Base-by-base conservation (phyloP, 2,329 filamentous ascomycete genomes). In the Corynespora cassiicola region DNA sequence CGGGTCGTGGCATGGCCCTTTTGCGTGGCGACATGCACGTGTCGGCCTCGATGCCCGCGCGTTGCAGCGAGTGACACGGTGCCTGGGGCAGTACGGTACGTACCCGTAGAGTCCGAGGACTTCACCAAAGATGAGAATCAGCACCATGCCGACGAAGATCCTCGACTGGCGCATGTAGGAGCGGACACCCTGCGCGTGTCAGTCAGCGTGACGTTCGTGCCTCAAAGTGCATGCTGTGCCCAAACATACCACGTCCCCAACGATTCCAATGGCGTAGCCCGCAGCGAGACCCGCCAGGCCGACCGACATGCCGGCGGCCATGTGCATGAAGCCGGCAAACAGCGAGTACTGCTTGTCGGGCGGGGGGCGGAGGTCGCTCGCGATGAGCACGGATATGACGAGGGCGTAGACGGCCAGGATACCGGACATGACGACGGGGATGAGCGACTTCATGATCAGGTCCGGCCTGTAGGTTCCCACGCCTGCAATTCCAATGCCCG, bases 371-470 rank as follows among this genome's bases (percentile, higher is more conserved):
- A 97, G 84, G 69, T 96, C 90, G 71, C 90, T 87, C 39, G 90
- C 89, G 68, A 99, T 99, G 56, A 99, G 82, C 63, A 99, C 94
- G 12, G 92, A 88, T 56, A 99, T 91, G 62, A 99, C 94, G 57
- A 99, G 87, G 34, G 91, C 89, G 75, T 99, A 99, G 55, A 99
- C 94, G 42, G 94, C 94, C 63, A 99, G 90, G 68, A 99, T 99
- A 82, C 94, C 94, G 58, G 94, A 95, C 94, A 99, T 99, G 77
- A 99, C 86, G 53, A 94, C 88, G 48, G 88, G 88, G 56, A 92
- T 91, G 36, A 92, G 76, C 40, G 86, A 91, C 87, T 94, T 95
- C 88, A 95, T 94, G 71, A 94, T 94, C 53, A 95, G 77, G 67
- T 94, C 88, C 42, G 89, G 86, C 62, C 88, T 79, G 71, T 91